phyloP scores from a whole-genome alignment of 768 basidiomycete species.

The Amanita fuliginea region DNA sequence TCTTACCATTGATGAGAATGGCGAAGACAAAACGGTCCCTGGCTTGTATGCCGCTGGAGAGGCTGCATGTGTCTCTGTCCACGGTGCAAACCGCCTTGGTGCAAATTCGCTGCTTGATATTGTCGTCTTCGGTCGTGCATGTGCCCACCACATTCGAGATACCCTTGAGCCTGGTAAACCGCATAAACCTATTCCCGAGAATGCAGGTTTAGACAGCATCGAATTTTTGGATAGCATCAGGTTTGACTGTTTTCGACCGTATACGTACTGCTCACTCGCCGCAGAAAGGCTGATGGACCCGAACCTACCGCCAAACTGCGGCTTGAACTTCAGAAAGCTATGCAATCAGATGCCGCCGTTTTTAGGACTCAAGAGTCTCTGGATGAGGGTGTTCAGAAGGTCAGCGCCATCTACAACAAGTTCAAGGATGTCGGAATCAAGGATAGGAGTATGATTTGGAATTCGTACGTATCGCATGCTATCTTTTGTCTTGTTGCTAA shows the following conservation, averaged over 20 bases:
- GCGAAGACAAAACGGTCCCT: conserved; percentile 90
- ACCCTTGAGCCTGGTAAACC: conserved; percentile 82
- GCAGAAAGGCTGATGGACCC: conserved; percentile 67
- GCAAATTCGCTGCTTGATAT: conserved; percentile 99
- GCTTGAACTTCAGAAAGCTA: conserved; percentile 96
- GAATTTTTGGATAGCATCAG: conserved; percentile 85
- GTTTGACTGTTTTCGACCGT: conserved; percentile 14
- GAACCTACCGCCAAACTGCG: conserved; percentile 86
- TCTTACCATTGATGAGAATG: conserved; percentile 75
- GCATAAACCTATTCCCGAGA: conserved; percentile 79
- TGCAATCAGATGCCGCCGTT: conserved; percentile 96
- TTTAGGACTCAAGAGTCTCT: conserved; percentile 88
- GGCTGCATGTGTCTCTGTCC: conserved; percentile 97
- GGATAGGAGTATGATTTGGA: conserved; percentile 99
- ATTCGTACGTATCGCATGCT: conserved; percentile 54
- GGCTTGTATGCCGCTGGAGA: conserved; percentile 98
- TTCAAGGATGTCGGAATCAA: conserved; percentile 91
- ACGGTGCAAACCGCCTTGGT: conserved; percentile 98
- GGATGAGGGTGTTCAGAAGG: conserved; percentile 87
- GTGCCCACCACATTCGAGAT: conserved; percentile 93
- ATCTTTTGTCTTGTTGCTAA: neutral
- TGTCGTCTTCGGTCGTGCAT: conserved; percentile 99
- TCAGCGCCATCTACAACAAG: conserved; percentile 77
- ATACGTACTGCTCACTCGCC: conserved; percentile 3
- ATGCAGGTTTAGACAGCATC: conserved; percentile 77